Base-by-base conservation (phyloP, 164 flowering plant genomes). In the Vitis rupestris region DNA sequence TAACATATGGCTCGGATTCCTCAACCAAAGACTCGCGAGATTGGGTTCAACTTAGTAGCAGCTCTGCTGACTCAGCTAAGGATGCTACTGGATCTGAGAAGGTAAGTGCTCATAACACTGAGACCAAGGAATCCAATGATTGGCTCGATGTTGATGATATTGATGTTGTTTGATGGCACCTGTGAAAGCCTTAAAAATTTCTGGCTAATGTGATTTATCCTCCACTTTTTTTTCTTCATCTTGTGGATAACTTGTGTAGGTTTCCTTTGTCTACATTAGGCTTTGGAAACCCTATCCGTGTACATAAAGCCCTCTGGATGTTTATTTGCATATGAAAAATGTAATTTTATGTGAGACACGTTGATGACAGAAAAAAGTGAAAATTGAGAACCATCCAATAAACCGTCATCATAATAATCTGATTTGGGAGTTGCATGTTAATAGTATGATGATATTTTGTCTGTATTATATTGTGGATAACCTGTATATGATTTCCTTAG, bases 81-180 rank as follows among this genome's bases (percentile, higher is more conserved):
- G 83, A 79, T 47, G 66, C 56, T 29, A 78, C 57, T 70, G 83
- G 75, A 19, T 65, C 82, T 48, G 73, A 70, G 66, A 72, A 75
- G 63, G 76, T 59, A 49, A 68, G 69, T 72, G 70, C 65, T 49
- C 73, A 47, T 31, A 69, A 73, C 55, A 50, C 65, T 14, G 86
- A 82, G 55, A 64, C 67, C 67, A 87, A 86, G 76, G 91, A 84
- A 70, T 76, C 90, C 3, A 87, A 75, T 74, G 94, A 86, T 68
- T 91, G 98, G 97, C 94, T 91, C 16, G 81, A 81, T 75, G 77
- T 91, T 64, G 97, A 91, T 67, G 91, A 87, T 44, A 78, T 86
- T 65, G 89, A 86, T 64, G 82, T 66, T 17, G 74, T 74, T 17
- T 86, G 81, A 81, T 30, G 8, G 50, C 57, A 11, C 44, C 50